Evolutionary conservation across 306 rosid species (phyloP), one percentile per base, ranked within the genome.

Genomic region (Dalbergia oliveri): DNA sequence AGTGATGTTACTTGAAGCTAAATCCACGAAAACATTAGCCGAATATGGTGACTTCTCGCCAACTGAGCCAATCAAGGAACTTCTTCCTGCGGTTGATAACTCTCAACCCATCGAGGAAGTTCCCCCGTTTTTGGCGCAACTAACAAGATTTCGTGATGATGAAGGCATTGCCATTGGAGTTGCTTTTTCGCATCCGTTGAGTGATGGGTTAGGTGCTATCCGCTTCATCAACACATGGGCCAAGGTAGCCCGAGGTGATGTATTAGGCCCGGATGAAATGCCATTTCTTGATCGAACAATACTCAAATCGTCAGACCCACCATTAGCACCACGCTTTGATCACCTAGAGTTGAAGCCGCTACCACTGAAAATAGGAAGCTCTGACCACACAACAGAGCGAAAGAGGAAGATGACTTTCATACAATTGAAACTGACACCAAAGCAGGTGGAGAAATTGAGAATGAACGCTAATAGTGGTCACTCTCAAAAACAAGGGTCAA

Each of bases 211-310:
- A 3, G 50, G 50, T 9, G 16, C 11, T 13, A 4, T 50, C 14
- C 33, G 13, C 12, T 76, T 76, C 73, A 51, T 65, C 37, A 76
- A 76, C 65, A 3, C 81, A 18, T 76, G 81, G 81, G 81, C 73
- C 12, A 76, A 65, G 81, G 11, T 76, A 6, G n/a, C 51, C 31
- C 71, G 64, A 4, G 73, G 73, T 1, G 63, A 34, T 3, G 5
- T 3, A 0, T 12, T 64, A 15, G 65, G 23, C 12, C 9, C 34
- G 4, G 13, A 12, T 7, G 74, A 77, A 37, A 34, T 35, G 43
- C 81, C 75, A 0, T 51, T 53, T 31, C 31, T 65, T 0, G 74
- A 77, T 33, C 43, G 81, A 39, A 66, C 66, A 0, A 26, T 77
- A 0, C n/a, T 77, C 5, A 77, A 21, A 14, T 43, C 51, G 13